phyloP scores from a whole-genome alignment of 106 monocot species.

The Dioscorea alata region DNA sequence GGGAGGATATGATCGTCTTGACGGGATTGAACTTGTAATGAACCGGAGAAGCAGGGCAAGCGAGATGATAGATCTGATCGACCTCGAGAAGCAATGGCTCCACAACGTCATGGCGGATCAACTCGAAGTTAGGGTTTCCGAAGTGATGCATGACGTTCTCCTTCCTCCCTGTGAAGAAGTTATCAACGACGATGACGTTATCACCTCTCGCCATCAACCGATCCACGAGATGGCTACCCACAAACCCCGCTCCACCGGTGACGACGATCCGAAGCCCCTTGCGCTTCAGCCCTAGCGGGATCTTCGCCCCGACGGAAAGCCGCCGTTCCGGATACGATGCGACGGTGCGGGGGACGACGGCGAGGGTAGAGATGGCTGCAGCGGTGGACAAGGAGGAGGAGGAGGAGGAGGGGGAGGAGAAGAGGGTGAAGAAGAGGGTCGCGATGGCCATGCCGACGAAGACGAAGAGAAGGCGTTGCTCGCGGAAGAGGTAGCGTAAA shows the following conservation, averaged over 20 bases:
- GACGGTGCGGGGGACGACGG: conserved; percentile 3
- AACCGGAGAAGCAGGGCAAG: conserved; percentile 87
- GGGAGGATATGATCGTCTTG: conserved; percentile 94
- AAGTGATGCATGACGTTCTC: conserved; percentile 89
- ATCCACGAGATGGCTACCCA: conserved; percentile 83
- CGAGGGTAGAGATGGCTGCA: not conserved
- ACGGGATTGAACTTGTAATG: conserved; percentile 95
- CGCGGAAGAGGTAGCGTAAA: conserved; percentile 38
- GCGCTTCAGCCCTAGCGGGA: conserved; percentile 70
- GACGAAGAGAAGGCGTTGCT: conserved; percentile 65
- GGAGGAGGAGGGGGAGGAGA: conserved; percentile 4
- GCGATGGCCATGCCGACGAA: conserved; percentile 62
- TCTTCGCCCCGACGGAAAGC: conserved; percentile 36
- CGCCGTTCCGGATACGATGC: not conserved
- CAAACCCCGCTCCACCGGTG: conserved; percentile 86
- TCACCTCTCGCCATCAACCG: conserved; percentile 66
- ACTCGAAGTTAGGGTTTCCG: conserved; percentile 75
- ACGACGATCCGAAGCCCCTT: conserved; percentile 64
- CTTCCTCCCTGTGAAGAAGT: conserved; percentile 93
- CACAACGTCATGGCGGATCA: conserved; percentile 89
- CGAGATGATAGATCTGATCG: conserved; percentile 96
- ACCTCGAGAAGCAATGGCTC: conserved; percentile 85
- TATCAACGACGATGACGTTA: conserved; percentile 85
- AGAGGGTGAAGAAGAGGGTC: conserved; percentile 34
- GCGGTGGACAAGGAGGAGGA: not conserved